These are phyloP conservation scores for Chytridiales sp. DNA, from an alignment of 371 early-diverging fungal genomes.

Conservation along the genomic window DNA sequence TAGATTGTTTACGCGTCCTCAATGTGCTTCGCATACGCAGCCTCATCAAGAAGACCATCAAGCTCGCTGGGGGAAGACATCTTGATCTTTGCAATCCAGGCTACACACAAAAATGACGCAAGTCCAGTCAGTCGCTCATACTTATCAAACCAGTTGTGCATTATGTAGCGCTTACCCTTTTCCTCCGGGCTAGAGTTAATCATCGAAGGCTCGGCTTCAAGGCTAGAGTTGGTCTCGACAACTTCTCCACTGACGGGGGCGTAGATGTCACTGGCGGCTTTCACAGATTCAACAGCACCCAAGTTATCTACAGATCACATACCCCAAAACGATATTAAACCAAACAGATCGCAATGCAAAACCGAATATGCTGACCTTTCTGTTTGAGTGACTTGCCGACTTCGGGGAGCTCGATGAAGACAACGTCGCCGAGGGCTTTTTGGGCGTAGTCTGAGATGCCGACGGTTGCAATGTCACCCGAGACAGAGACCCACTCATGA, in stretches of 20 bases:
- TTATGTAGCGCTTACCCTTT: conserved; percentile 64
- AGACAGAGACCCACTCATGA: conserved; percentile 88
- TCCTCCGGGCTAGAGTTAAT: conserved; percentile 77
- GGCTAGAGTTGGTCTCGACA: conserved; percentile 68
- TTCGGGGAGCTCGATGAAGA: conserved; percentile 81
- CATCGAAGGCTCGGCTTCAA: conserved; percentile 68
- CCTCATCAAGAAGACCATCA: conserved; percentile 70
- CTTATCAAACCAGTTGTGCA: too few species aligned
- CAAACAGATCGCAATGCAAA: not conserved
- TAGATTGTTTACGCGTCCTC: too few species aligned
- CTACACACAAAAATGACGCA: conserved; percentile 42
- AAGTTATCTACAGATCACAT: conserved; percentile 55
- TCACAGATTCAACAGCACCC: conserved; percentile 93
- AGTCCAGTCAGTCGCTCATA: too few species aligned
- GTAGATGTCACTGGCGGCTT: conserved; percentile 92
- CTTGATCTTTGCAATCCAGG: conserved; percentile 93
- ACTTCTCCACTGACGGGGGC: conserved; percentile 86
- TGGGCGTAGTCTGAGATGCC: conserved; percentile 94
- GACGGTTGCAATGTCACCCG: conserved; percentile 76
- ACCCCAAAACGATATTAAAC: not conserved
- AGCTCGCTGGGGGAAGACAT: conserved; percentile 66
- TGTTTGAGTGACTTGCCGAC: conserved; percentile 60
- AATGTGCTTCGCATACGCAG: conserved; percentile 57
- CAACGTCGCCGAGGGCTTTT: conserved; percentile 91
- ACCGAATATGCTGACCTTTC: conserved; percentile 52